Evolutionary conservation across 768 basidiomycete genomes (phyloP), one percentile per base, ranked within the genome.

Genomic region (Tulasnella sp.): DNA sequence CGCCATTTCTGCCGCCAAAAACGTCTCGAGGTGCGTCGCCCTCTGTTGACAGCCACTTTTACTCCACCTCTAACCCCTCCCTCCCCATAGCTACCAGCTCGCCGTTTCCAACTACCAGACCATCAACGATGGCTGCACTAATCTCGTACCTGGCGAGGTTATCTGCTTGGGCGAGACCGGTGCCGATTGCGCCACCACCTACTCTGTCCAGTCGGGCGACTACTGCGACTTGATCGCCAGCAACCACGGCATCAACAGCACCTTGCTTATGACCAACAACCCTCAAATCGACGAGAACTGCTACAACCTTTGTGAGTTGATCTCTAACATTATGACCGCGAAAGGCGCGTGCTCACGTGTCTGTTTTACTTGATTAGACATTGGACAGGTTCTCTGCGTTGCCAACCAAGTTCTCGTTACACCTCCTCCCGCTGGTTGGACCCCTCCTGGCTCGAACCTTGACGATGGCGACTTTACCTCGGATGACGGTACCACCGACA

Each of bases 191-290:
- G 81, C 80, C 2, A 83, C 82, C 31, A 89, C 88, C 19, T 87
- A 93, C 82, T 85, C 86, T 69, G 91, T 94, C 68, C 17, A 81
- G 54, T 45, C 80, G 1, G 85, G 84, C 80, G 91, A 94, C 82
- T 85, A 84, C 75, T 94, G 93, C 81, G 86, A 88, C 17, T 76
- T n/a, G 22, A 84, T 94, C 74, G 75, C 85, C 37, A 22, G 67
- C 36, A 79, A 72, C 1, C 79, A 83, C 79, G 82, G 84, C 42
- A 80, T 91, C 82, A 87, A 89, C 85, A 75, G 79, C 34, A 88
- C 88, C 45, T 85, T 89, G 5, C 84, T 94, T 38, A 84, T 82
- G 81, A 19, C 78, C 77, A 93, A 93, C 88, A 94, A 94, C 87
- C 93, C 91, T 25, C 89, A 93, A 82, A 67, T 75, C 29, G 74